Conservation (phyloP, 139 green algal species). For the Dunaliella primolecta region DNA sequence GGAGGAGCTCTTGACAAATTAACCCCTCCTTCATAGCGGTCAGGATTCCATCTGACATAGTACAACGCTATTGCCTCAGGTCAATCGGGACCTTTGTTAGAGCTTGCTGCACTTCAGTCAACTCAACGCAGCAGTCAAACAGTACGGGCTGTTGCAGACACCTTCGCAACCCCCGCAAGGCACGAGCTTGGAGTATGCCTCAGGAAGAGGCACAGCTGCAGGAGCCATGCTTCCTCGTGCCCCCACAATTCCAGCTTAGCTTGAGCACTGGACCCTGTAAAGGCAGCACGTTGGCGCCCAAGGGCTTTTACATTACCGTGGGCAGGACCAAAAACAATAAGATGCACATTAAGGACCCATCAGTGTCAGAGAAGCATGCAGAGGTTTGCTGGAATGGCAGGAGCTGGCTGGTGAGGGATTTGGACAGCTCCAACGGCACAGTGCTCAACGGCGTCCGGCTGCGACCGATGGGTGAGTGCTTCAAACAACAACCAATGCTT, state of each 20-base stretch:
- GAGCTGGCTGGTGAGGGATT: constrained; percentile 50
- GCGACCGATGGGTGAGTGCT: not conserved
- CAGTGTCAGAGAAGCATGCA: constrained; percentile 66
- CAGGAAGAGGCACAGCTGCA: not conserved
- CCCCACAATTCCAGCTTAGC: not conserved
- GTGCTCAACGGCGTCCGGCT: constrained; percentile 45
- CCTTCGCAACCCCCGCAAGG: no score
- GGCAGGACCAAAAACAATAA: constrained; percentile 30
- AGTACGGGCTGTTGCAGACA: no score
- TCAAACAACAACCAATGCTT: no score
- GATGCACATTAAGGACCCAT: constrained; percentile 61
- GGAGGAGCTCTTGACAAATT: no score
- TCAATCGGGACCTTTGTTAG: no score
- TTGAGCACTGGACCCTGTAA: constrained; percentile 3
- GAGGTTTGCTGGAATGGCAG: constrained; percentile 44
- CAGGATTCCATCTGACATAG: no score
- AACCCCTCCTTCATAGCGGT: no score
- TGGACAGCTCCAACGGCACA: constrained; percentile 70
- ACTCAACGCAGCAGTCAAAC: not conserved
- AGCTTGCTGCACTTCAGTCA: no score
- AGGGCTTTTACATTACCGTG: constrained; percentile 11
- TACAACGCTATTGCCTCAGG: no score
- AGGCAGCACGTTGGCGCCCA: not conserved
- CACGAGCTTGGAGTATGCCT: no score
- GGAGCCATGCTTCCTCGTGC: not conserved